phyloP scores from a whole-genome alignment of 75 land plant genomes.

The Azolla pinnata region DNA sequence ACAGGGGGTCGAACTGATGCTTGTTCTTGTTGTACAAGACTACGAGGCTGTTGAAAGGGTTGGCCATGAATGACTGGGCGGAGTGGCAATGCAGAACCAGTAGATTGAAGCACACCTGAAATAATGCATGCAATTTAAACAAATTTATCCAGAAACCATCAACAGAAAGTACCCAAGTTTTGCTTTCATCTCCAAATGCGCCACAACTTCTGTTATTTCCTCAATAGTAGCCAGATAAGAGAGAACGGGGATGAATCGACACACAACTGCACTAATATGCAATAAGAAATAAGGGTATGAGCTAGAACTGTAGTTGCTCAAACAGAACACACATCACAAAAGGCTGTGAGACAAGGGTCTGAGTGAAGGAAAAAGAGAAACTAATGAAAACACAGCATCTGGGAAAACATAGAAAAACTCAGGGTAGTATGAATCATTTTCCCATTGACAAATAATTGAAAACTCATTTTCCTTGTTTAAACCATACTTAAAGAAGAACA shows the following conservation, averaged over 20 bases:
- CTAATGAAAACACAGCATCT: too few relatives aligned
- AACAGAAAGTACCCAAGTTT: too few relatives aligned
- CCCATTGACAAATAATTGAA: too few relatives aligned
- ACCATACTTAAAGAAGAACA: background rate
- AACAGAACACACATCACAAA: background rate
- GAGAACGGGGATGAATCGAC: too few relatives aligned
- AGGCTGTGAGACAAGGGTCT: background rate
- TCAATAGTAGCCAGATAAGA: background rate
- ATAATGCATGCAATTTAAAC: too few relatives aligned
- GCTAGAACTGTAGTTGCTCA: background rate
- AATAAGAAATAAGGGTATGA: too few relatives aligned
- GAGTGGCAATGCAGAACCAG: constrained; percentile 31
- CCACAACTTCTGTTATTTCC: background rate
- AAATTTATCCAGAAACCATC: too few relatives aligned
- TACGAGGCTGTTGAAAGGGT: too few relatives aligned
- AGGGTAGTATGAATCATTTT: too few relatives aligned
- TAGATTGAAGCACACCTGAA: constrained; percentile 2
- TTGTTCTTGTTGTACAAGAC: constrained; percentile 9
- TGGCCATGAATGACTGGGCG: constrained; percentile 20
- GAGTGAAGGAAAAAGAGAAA: background rate
- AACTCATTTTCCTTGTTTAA: background rate
- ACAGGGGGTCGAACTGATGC: constrained; percentile 9
- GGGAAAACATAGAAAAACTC: too few relatives aligned
- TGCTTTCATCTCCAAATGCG: too few relatives aligned
- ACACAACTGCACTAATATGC: too few relatives aligned